Conservation (phyloP, 331 rosid genomes). For the Erythrophleum ivorense region DNA sequence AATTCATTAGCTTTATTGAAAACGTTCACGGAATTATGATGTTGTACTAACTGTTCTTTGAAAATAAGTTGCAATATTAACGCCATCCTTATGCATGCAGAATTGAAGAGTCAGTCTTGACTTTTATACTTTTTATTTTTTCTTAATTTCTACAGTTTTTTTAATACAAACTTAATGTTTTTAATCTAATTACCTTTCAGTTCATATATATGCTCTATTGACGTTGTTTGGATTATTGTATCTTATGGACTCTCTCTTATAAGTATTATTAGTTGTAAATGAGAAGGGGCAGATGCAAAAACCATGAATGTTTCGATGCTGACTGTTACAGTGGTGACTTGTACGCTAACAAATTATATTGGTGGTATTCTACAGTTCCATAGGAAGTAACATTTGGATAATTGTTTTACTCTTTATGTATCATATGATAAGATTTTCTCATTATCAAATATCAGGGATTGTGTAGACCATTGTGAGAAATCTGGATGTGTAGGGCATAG, state of each 20-base stretch:
- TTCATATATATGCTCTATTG: too few species aligned
- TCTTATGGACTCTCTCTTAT: neutral
- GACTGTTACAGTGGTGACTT: conserved; percentile 10
- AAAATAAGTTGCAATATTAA: too few species aligned
- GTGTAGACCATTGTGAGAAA: conserved; percentile 79
- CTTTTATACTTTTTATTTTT: too few species aligned
- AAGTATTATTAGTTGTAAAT: conserved; percentile 28
- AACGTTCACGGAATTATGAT: too few species aligned
- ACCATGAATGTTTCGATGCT: neutral
- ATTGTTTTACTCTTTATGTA: conserved; percentile 18
- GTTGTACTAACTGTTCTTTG: too few species aligned
- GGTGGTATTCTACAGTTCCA: conserved; percentile 12
- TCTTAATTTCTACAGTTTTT: too few species aligned
- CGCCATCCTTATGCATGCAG: too few species aligned
- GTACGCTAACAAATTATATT: conserved; percentile 18
- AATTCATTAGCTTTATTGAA: too few species aligned
- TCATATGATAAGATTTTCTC: conserved; percentile 30
- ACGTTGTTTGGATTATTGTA: neutral
- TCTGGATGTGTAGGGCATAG: conserved; percentile 86
- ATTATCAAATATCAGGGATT: conserved; percentile 54
- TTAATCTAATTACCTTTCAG: too few species aligned
- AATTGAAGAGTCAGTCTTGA: too few species aligned
- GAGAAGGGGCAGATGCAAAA: conserved; percentile 16
- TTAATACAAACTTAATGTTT: too few species aligned
- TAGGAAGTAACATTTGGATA: conserved; percentile 7